phyloP scores from a whole-genome alignment of 1,284 basidiomycete genomes.

The Sporisorium iseilematis-ciliati region DNA sequence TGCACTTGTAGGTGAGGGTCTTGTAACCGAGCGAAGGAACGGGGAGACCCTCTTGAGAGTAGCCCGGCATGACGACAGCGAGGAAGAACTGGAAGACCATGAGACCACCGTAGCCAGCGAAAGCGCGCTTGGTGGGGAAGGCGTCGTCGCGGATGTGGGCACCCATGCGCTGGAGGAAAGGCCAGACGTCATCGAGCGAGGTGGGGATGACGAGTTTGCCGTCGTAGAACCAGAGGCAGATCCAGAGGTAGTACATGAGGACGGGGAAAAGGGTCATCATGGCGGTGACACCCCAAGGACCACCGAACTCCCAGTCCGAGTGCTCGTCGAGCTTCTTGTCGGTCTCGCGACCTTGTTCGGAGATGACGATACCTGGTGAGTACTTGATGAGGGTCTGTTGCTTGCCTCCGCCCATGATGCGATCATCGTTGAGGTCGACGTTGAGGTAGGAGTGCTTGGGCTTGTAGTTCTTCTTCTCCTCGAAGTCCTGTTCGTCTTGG shows the following conservation, averaged over 20 bases:
- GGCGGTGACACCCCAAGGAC: constrained; percentile 86
- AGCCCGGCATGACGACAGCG: constrained; percentile 90
- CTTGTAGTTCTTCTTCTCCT: constrained; percentile 41
- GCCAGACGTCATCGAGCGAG: constrained; percentile 79
- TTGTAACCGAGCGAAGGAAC: constrained; percentile 77
- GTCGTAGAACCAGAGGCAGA: constrained; percentile 95
- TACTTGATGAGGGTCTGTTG: constrained; percentile 61
- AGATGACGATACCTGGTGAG: constrained; percentile 67
- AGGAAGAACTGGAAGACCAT: constrained; percentile 90
- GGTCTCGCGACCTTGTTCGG: constrained; percentile 62
- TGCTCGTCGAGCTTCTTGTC: constrained; percentile 68
- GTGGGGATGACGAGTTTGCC: constrained; percentile 84
- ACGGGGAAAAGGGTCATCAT: constrained; percentile 96
- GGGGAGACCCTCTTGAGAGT: constrained; percentile 80
- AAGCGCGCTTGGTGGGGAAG: constrained; percentile 85
- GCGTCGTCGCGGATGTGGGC: constrained; percentile 88
- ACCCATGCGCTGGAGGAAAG: constrained; percentile 87
- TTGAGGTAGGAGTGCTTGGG: constrained; percentile 60
- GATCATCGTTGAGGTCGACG: constrained; percentile 64
- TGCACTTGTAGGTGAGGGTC: constrained; percentile 93
- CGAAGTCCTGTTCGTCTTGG: constrained; percentile 29
- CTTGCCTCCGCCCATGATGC: constrained; percentile 67
- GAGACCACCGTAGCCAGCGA: constrained; percentile 80
- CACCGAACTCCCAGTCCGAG: constrained; percentile 83
- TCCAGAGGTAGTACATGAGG: constrained; percentile 98